A percentile compares a stretch with the other conserved stretches of the same genome.
These are phyloP conservation scores for Penicillium egyptiacum DNA, from an alignment of 495 filamentous ascomycete genomes.

Conservation along the genomic window DNA sequence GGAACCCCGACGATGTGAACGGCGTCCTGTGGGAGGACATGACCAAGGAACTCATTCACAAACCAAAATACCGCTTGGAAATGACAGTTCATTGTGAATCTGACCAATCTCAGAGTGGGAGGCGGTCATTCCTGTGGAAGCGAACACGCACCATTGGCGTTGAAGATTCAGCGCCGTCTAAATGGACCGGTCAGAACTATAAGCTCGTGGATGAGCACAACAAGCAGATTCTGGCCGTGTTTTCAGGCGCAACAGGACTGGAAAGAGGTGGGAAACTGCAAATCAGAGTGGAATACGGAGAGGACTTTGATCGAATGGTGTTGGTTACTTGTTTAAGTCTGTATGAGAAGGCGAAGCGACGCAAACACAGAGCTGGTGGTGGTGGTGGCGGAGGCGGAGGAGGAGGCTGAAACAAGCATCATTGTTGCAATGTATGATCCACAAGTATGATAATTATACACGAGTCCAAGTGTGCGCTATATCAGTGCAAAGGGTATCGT, in stretches of 20 bases:
- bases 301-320: constrained; percentile 27
- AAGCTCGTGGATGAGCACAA: constrained; percentile 25
- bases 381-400: constrained; percentile 8
- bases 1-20: constrained; percentile 18
- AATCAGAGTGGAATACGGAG: constrained; percentile 26
- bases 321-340: constrained; percentile 25
- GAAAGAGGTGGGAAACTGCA: constrained; percentile 24
- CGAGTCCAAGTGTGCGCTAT: neutral
- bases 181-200: constrained; percentile 19
- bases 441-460: neutral
- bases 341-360: constrained; percentile 23
- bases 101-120: neutral
- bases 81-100: constrained; percentile 12
- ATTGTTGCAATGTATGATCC: neutral
- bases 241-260: constrained; percentile 13
- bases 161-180: constrained; percentile 7
- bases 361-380: constrained; percentile 9
- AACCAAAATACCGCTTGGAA: constrained; percentile 23
- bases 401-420: constrained; percentile 10
- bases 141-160: constrained; percentile 23
- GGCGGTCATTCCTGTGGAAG: constrained; percentile 27
- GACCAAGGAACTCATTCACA: constrained; percentile 10
- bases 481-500: neutral
- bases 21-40: constrained; percentile 29
- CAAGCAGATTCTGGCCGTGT: constrained; percentile 23